Conservation (phyloP, 352 stramenopile species). For the Globisporangium nodosum region DNA sequence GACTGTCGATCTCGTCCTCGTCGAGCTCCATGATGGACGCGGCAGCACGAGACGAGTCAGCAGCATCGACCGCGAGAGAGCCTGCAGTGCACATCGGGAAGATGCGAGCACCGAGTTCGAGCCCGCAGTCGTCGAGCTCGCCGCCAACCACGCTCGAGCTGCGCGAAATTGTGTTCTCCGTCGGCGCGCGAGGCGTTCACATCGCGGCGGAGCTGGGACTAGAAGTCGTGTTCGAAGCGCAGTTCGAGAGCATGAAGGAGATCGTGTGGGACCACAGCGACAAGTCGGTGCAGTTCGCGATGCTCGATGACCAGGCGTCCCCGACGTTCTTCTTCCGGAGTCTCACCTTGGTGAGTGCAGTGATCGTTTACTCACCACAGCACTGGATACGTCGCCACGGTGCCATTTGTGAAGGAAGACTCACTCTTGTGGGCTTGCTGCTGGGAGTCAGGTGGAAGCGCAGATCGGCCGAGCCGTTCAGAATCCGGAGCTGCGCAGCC, state of each 20-base stretch:
- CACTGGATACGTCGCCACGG: not conserved
- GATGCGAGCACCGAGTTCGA: constrained; percentile 20
- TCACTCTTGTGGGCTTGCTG: not conserved
- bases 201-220: constrained; percentile 27
- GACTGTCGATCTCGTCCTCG: constrained; percentile 14
- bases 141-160: constrained; percentile 1
- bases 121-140: not conserved
- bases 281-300: constrained; percentile 41
- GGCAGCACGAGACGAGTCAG: constrained; percentile 2
- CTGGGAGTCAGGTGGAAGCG: constrained; percentile 24
- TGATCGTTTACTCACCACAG: too few species aligned
- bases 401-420: not conserved
- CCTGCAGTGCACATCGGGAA: constrained; percentile 38
- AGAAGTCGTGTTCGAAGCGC: constrained; percentile 35
- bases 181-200: constrained; percentile 33
- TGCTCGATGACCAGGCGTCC: constrained; percentile 26
- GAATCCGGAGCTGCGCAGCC: constrained; percentile 16
- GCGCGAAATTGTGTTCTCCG: constrained; percentile 39
- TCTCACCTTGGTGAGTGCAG: constrained; percentile 20
- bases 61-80: constrained; percentile 15
- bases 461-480: constrained; percentile 31
- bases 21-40: constrained; percentile 11
- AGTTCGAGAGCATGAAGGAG: constrained; percentile 39
- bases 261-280: constrained; percentile 68
- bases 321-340: constrained; percentile 37